phyloP scores from a whole-genome alignment of 106 monocot species.

The Agapanthus africanus region DNA sequence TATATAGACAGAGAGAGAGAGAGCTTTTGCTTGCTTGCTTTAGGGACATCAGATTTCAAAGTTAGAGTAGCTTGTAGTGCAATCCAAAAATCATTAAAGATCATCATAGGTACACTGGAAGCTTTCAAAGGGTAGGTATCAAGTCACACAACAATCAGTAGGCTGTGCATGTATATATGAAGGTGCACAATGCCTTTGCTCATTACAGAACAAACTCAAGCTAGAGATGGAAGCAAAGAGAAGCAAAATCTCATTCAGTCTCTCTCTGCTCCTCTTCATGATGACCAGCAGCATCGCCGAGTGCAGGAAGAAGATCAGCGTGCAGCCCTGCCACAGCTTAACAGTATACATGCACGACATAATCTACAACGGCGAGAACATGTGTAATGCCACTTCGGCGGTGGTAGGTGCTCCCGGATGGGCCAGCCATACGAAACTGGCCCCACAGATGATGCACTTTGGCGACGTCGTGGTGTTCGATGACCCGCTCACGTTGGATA shows the following conservation, averaged over 20 bases:
- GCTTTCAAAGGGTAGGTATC: too few species aligned
- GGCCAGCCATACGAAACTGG: constrained; percentile 23
- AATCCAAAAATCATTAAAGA: too few species aligned
- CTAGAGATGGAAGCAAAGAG: background rate
- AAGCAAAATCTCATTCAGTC: background rate
- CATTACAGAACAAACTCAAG: too few species aligned
- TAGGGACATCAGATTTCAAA: too few species aligned
- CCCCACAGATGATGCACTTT: constrained; percentile 21
- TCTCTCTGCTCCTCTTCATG: background rate
- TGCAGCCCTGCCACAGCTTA: constrained; percentile 26
- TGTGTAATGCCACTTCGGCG: constrained; percentile 30
- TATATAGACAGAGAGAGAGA: too few species aligned
- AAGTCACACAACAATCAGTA: too few species aligned
- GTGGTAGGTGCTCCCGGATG: constrained; percentile 39
- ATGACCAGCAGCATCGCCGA: background rate
- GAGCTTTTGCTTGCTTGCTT: too few species aligned
- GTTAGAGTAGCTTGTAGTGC: too few species aligned
- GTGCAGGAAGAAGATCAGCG: background rate
- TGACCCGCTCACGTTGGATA: constrained; percentile 46
- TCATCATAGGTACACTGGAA: too few species aligned
- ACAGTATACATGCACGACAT: constrained; percentile 40
- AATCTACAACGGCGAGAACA: constrained; percentile 41
- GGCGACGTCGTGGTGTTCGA: constrained; percentile 45
- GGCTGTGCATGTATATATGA: too few species aligned
- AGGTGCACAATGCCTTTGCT: too few species aligned